A percentile compares a stretch with the other conserved stretches of the same genome.
These are phyloP conservation scores for Hyaloperonospora arabidopsidis DNA, from an alignment of 352 stramenopile genomes.

Conservation along the genomic window DNA sequence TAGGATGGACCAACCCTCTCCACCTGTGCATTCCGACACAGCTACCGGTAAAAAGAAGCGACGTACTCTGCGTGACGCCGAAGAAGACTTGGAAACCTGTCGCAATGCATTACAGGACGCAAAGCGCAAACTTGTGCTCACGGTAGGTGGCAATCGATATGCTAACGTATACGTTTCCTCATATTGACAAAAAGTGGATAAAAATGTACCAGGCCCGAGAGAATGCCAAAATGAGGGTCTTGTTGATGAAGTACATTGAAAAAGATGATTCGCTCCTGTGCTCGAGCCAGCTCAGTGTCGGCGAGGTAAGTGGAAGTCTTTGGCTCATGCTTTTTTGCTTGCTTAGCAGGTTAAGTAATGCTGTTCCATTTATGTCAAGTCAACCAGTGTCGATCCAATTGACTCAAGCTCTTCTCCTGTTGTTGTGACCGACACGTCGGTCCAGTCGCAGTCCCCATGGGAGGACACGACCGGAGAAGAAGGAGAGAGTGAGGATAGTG, in stretches of 20 bases:
- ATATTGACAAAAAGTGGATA: no score
- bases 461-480: slow-evolving; percentile 41
- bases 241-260: slow-evolving; percentile 84
- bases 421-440: slow-evolving; percentile 19
- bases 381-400: slow-evolving; percentile 15
- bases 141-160: slow-evolving; percentile 17
- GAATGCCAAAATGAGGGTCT: slow-evolving; percentile 82
- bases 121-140: slow-evolving; percentile 59
- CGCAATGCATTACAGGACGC: slow-evolving; percentile 43
- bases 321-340: no score
- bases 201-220: slow-evolving; percentile 49
- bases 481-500: slow-evolving; percentile 49
- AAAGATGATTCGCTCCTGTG: slow-evolving; percentile 74
- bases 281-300: slow-evolving; percentile 64
- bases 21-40: slow-evolving; percentile 16
- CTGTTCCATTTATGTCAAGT: no score
- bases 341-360: no score
- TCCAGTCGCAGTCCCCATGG: slow-evolving; percentile 35
- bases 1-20: slow-evolving; percentile 2
- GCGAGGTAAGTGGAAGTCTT: slow-evolving; percentile 9
- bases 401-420: slow-evolving; percentile 9
- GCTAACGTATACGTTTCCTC: no score
- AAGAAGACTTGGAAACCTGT: slow-evolving; percentile 47
- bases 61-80: slow-evolving; percentile 59
- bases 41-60: slow-evolving; percentile 47